phyloP scores from a whole-genome alignment of 208 protist genomes.

The Porcisia deanei region DNA sequence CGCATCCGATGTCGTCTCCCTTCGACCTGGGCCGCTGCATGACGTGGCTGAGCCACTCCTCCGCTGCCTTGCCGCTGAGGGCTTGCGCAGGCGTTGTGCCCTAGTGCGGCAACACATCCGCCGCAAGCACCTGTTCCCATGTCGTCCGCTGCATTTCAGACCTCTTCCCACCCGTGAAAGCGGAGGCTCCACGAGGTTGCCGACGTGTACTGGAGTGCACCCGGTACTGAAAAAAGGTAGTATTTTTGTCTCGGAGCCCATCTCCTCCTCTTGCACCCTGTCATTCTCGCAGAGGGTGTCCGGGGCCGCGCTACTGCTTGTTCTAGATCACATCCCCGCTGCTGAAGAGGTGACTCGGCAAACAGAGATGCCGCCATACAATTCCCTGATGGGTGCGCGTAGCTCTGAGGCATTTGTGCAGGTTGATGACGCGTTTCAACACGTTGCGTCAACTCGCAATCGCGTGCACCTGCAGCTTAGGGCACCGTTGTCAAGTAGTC shows the following conservation, averaged over 20 bases:
- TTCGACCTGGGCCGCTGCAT: slow-evolving; percentile 7
- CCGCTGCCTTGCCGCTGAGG: slow-evolving; percentile 6
- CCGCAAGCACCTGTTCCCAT: slow-evolving; percentile 8
- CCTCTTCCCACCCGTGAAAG: background rate
- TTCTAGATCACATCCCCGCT: slow-evolving; percentile 24
- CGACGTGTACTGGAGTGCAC: slow-evolving; percentile 4
- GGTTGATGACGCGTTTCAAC: slow-evolving; percentile 20
- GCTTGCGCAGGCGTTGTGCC: slow-evolving; percentile 12
- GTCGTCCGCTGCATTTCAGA: slow-evolving; percentile 29
- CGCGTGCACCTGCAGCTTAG: slow-evolving; percentile 20
- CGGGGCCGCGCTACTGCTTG: slow-evolving; percentile 8
- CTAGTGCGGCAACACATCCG: slow-evolving; percentile 20
- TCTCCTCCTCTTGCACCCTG: slow-evolving; percentile 38
- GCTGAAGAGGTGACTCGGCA: slow-evolving; percentile 12
- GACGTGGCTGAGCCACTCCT: slow-evolving; percentile 19
- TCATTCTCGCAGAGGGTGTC: slow-evolving; percentile 31
- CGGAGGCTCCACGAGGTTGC: background rate
- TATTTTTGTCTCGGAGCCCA: slow-evolving; percentile 48
- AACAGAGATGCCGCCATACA: background rate
- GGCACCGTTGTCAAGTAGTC: background rate
- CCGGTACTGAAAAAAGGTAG: slow-evolving; percentile 6
- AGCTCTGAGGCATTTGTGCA: slow-evolving; percentile 31
- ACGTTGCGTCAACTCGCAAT: slow-evolving; percentile 12
- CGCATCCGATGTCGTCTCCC: slow-evolving; percentile 14
- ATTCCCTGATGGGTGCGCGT: slow-evolving; percentile 11